A percentile compares a stretch with the other conserved stretches of the same genome.
Evolutionary conservation across 208 protist species (phyloP).

Genomic region (Angomonas deanei): DNA sequence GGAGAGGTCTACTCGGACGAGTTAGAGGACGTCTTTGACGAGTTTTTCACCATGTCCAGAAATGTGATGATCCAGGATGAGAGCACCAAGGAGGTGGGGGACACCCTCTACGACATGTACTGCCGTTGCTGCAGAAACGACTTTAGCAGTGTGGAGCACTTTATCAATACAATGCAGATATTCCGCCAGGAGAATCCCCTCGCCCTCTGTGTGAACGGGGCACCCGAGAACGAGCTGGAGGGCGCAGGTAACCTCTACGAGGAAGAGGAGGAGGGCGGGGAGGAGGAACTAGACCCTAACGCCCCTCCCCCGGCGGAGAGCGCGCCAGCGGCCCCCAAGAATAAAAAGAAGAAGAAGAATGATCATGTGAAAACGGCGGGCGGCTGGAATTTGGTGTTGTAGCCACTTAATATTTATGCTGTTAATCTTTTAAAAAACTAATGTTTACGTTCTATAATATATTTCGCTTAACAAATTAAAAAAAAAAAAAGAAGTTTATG

Average conservation of each 20-base stretch:
- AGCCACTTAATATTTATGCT: neutral
- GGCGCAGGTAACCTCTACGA: conserved; percentile 7
- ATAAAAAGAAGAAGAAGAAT: conserved; percentile 65
- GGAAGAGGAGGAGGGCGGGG: neutral
- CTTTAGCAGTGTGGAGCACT: conserved; percentile 53
- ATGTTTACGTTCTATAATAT: neutral
- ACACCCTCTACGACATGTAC: conserved; percentile 84
- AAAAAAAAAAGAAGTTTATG: too few species aligned
- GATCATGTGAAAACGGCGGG: conserved; percentile 47
- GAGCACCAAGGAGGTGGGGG: conserved; percentile 79
- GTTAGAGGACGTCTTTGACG: conserved; percentile 82
- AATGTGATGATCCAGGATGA: conserved; percentile 79
- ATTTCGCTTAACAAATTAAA: neutral
- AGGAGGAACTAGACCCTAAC: neutral
- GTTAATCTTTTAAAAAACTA: neutral
- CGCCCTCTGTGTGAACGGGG: conserved; percentile 52
- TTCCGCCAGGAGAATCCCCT: conserved; percentile 69
- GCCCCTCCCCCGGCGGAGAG: neutral
- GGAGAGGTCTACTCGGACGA: conserved; percentile 85
- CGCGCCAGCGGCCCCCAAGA: conserved; percentile 17
- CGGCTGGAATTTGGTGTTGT: conserved; percentile 67
- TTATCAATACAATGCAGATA: conserved; percentile 28
- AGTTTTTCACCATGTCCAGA: conserved; percentile 68
- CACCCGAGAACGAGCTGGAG: conserved; percentile 14
- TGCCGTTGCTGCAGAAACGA: conserved; percentile 73